These are phyloP conservation scores for Craspedostauros australis DNA, from an alignment of 108 stramenopile genomes.

Conservation along the genomic window DNA sequence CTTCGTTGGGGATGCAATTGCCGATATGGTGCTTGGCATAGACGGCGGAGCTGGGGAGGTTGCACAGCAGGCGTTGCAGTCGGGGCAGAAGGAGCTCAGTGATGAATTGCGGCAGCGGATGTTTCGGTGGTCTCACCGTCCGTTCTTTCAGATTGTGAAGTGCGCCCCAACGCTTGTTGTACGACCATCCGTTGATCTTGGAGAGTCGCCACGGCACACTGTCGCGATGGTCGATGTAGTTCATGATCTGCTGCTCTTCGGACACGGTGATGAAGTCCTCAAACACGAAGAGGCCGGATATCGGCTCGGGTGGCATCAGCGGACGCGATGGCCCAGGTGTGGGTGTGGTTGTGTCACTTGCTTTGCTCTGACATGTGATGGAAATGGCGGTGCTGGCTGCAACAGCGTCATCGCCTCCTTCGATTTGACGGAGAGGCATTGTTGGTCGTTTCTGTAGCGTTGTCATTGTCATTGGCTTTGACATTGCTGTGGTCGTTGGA, in stretches of 20 bases:
- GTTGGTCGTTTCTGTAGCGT: not conserved
- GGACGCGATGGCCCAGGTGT: too few relatives aligned
- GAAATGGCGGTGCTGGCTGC: conserved; percentile 4
- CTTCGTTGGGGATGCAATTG: conserved; percentile 51
- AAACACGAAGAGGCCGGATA: conserved; percentile 45
- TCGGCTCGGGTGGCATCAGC: conserved; percentile 25
- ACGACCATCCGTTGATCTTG: conserved; percentile 46
- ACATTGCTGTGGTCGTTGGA: not conserved
- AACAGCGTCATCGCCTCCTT: too few relatives aligned
- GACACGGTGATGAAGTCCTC: conserved; percentile 45
- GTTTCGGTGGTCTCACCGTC: conserved; percentile 24
- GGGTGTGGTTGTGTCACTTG: not conserved
- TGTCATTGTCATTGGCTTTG: not conserved
- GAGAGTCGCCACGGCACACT: conserved; percentile 29
- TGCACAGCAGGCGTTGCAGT: conserved; percentile 12
- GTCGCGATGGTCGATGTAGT: conserved; percentile 19
- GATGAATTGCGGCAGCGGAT: conserved; percentile 40
- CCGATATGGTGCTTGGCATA: too few relatives aligned
- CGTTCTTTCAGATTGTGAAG: conserved; percentile 52
- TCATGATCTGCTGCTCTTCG: conserved; percentile 39
- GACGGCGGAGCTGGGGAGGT: too few relatives aligned
- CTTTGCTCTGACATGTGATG: not conserved
- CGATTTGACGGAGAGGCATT: not conserved
- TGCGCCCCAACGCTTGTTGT: conserved; percentile 63
- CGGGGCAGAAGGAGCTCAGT: conserved; percentile 27